phyloP scores from a whole-genome alignment of 2,329 filamentous ascomycete genomes.

The Diplodia corticola region DNA sequence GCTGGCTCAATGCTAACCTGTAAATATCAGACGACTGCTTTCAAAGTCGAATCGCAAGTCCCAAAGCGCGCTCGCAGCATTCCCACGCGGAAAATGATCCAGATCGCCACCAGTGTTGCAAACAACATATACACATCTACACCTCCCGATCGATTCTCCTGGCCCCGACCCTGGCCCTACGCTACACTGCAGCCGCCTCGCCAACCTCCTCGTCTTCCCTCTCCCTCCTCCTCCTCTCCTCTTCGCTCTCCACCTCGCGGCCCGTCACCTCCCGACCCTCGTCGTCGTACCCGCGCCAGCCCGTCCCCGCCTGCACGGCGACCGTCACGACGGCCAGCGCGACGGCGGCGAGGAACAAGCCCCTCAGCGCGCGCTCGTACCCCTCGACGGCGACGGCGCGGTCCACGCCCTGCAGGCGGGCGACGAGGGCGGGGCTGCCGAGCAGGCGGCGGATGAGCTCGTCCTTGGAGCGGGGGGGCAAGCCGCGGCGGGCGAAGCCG shows the following conservation, averaged over 20 bases:
- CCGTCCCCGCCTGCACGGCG: constrained; percentile 58
- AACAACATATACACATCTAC: not conserved
- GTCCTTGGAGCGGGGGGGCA: constrained; percentile 34
- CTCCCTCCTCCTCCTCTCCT: constrained; percentile 13
- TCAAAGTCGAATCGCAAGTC: no score
- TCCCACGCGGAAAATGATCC: no score
- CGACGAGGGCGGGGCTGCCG: constrained; percentile 60
- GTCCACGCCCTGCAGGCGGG: constrained; percentile 50
- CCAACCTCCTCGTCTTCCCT: constrained; percentile 21
- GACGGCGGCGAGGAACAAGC: constrained; percentile 55
- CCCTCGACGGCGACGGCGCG: constrained; percentile 53
- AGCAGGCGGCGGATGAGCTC: constrained; percentile 55
- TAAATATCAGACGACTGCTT: no score
- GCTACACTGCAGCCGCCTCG: constrained; percentile 12
- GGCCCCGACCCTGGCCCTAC: not conserved
- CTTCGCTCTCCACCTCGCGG: constrained; percentile 39
- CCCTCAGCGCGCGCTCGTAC: constrained; percentile 56
- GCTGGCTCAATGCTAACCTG: no score
- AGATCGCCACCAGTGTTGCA: not conserved
- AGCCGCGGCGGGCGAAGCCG: constrained; percentile 55
- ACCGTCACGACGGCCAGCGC: constrained; percentile 52
- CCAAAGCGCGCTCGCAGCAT: no score
- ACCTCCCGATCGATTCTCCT: no score
- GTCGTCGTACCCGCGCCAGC: constrained; percentile 49
- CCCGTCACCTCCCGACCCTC: constrained; percentile 53